These are phyloP conservation scores for Chloranthus sessilifolius DNA, from an alignment of 164 flowering plant species.

Conservation along the genomic window DNA sequence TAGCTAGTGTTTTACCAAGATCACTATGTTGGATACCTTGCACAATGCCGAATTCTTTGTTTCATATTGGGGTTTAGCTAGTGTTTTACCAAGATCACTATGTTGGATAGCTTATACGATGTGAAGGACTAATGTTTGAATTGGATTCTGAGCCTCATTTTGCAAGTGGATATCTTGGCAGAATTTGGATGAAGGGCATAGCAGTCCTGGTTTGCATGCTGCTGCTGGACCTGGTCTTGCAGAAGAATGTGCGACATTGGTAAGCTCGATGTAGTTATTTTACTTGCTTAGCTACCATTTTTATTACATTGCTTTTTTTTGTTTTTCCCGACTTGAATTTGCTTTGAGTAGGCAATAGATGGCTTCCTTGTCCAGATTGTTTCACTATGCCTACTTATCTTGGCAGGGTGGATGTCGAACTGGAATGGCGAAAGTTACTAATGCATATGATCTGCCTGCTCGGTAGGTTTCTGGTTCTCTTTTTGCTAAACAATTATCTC, in stretches of 20 bases:
- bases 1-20: too few relatives aligned
- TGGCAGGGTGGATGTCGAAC: constrained; percentile 96
- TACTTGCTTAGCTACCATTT: background rate
- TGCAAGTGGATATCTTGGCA: too few relatives aligned
- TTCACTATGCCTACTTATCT: constrained; percentile 11
- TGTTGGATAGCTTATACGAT: too few relatives aligned
- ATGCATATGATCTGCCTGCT: constrained; percentile 98
- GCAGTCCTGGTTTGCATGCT: constrained; percentile 96
- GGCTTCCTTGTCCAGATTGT: background rate
- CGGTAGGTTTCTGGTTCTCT: constrained; percentile 39
- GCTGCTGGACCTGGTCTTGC: constrained; percentile 99
- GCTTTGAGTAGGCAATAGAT: background rate
- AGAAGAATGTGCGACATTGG: constrained; percentile 90
- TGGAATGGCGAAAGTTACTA: constrained; percentile 98
- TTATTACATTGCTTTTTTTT: background rate
- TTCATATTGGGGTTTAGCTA: too few relatives aligned
- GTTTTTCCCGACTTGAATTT: too few relatives aligned
- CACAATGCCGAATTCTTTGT: too few relatives aligned
- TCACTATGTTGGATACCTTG: too few relatives aligned
- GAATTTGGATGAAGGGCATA: constrained; percentile 95
- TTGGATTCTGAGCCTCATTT: too few relatives aligned
- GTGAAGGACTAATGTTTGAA: too few relatives aligned
- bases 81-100: too few relatives aligned
- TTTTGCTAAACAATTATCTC: background rate
- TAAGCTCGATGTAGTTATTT: constrained; percentile 20